Evolutionary conservation across 208 protist genomes (phyloP).

Genomic region (Angomonas deanei): DNA sequence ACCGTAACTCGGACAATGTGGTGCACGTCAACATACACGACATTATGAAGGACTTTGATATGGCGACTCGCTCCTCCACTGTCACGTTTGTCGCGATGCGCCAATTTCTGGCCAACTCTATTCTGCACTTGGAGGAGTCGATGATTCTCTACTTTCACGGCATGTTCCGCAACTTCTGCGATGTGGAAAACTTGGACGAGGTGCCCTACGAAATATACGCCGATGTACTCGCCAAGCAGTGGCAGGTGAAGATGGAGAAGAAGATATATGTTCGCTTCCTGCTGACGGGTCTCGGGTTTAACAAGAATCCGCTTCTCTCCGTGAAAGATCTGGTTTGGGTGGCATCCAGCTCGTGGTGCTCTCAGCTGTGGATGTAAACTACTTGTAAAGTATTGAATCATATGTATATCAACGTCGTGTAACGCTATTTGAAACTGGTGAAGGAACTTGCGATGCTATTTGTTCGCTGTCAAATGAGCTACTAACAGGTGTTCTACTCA

Average conservation of each 20-base stretch:
- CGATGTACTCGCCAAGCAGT: slow-evolving; percentile 39
- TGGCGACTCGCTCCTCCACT: slow-evolving; percentile 64
- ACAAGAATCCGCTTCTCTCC: slow-evolving; percentile 43
- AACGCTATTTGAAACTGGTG: background rate
- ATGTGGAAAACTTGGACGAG: slow-evolving; percentile 32
- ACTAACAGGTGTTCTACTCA: background rate
- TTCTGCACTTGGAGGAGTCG: slow-evolving; percentile 81
- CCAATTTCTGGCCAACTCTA: slow-evolving; percentile 54
- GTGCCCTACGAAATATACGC: slow-evolving; percentile 67
- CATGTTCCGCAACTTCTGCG: slow-evolving; percentile 48
- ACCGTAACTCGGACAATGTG: slow-evolving; percentile 45
- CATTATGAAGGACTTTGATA: slow-evolving; percentile 69
- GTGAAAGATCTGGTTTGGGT: slow-evolving; percentile 64
- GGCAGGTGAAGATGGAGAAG: slow-evolving; percentile 54
- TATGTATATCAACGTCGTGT: background rate
- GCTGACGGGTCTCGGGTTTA: slow-evolving; percentile 58
- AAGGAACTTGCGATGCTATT: background rate
- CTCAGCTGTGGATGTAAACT: slow-evolving; percentile 42
- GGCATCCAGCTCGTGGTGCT: slow-evolving; percentile 70
- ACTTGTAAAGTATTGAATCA: background rate
- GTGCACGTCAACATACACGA: slow-evolving; percentile 55
- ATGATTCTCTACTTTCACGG: slow-evolving; percentile 74
- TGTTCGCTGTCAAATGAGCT: background rate
- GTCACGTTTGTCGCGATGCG: slow-evolving; percentile 74
- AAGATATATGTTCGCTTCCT: slow-evolving; percentile 67